Evolutionary conservation across 2,329 filamentous ascomycete genomes (phyloP).

Genomic region (Zalaria obscura): DNA sequence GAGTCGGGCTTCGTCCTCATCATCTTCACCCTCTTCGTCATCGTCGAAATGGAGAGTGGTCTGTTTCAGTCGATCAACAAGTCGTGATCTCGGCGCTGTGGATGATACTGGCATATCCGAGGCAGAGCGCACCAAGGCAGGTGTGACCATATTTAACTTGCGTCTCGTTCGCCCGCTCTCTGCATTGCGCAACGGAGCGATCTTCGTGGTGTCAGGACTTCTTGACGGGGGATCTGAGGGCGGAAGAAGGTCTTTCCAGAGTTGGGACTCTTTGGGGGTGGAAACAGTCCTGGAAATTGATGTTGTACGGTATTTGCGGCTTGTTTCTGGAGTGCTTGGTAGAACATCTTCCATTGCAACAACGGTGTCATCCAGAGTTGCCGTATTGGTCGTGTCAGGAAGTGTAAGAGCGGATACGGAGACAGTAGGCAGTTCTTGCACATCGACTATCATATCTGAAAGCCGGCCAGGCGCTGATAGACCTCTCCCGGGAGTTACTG

Average conservation of each 20-base stretch:
- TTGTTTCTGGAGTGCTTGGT: not conserved
- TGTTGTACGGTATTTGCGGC: not conserved
- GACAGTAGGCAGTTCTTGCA: no score
- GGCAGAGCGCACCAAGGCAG: not conserved
- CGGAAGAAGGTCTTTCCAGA: constrained; percentile 16
- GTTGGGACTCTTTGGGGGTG: constrained; percentile 17
- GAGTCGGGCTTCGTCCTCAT: not conserved
- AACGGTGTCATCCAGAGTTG: no score
- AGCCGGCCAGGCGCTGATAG: constrained; percentile 15
- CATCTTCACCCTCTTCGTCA: constrained; percentile 9
- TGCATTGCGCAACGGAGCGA: not conserved
- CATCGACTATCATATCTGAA: constrained; percentile 14
- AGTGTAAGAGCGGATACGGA: no score
- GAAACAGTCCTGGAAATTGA: constrained; percentile 1
- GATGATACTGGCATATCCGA: not conserved
- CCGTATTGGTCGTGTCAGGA: no score
- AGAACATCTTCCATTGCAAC: constrained; percentile 3
- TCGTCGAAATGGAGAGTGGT: constrained; percentile 7
- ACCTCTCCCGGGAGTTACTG: no score
- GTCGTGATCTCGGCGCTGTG: constrained; percentile 8
- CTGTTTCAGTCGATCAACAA: constrained; percentile 20
- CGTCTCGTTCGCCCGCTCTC: not conserved
- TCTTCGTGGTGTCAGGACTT: not conserved
- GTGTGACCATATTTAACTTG: not conserved
- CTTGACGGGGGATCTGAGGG: constrained; percentile 1